A percentile compares a stretch with the other conserved stretches of the same genome.
Evolutionary conservation across 2,329 filamentous ascomycete species (phyloP).

Genomic region (Apiospora phragmitis): DNA sequence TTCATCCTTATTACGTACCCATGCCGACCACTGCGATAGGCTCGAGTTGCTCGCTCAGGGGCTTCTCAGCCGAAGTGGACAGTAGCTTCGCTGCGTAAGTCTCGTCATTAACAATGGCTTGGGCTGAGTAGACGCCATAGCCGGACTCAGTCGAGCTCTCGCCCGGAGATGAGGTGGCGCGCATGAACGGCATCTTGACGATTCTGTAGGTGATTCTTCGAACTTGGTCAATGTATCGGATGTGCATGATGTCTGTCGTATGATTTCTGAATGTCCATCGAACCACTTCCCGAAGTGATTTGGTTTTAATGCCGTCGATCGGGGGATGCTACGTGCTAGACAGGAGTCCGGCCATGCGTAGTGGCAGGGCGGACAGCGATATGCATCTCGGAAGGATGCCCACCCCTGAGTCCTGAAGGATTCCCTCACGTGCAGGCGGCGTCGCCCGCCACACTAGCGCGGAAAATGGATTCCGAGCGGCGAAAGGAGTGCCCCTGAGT

Average conservation of each 20-base stretch:
- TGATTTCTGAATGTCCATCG: not conserved
- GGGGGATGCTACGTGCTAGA: not conserved
- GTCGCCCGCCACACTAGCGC: not conserved
- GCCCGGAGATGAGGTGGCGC: not conserved
- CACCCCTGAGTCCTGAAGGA: not conserved
- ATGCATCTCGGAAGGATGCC: not conserved
- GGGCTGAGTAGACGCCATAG: not conserved
- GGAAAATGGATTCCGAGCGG: not conserved
- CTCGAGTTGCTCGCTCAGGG: slow-evolving; percentile 15
- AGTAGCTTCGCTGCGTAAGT: slow-evolving; percentile 5
- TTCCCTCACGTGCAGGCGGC: not conserved
- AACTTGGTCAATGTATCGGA: not conserved
- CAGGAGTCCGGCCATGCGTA: not conserved
- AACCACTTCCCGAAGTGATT: not conserved
- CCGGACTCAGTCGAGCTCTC: not conserved
- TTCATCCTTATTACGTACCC: slow-evolving; percentile 14
- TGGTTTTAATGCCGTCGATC: not conserved
- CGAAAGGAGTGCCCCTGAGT: not conserved
- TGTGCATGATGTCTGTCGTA: not conserved
- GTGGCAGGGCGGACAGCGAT: not conserved
- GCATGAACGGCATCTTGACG: not conserved
- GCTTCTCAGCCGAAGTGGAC: not conserved
- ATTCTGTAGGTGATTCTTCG: not conserved
- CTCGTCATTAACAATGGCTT: not conserved
- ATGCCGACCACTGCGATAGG: slow-evolving; percentile 23